Evolutionary conservation across 148 eudicot species (phyloP).

Genomic region (Polygonum maritimum): DNA sequence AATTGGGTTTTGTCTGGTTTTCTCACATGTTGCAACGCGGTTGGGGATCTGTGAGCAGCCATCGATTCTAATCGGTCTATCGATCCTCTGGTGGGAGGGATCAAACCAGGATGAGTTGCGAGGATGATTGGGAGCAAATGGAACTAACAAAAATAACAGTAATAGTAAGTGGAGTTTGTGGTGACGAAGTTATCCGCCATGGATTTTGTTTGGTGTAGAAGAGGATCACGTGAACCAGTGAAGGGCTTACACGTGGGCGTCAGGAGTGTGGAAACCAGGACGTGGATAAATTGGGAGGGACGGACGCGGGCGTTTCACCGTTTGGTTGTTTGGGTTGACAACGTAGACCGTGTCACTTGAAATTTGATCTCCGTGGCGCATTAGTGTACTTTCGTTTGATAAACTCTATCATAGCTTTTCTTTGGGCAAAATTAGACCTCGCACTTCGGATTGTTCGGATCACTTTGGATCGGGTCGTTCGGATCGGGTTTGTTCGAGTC

Average conservation of each 20-base stretch:
- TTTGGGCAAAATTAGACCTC: no score
- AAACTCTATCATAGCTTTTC: no score
- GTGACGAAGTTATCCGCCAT: conserved; percentile 16
- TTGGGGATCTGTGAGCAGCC: conserved; percentile 18
- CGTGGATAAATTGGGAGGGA: conserved; percentile 1
- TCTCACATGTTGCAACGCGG: conserved; percentile 15
- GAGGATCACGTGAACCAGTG: conserved; percentile 24
- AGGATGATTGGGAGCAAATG: background rate
- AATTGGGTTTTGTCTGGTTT: conserved; percentile 17
- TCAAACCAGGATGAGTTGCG: no score
- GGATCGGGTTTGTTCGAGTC: no score
- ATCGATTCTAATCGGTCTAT: conserved; percentile 6
- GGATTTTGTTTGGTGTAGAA: conserved; percentile 10
- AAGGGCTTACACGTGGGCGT: conserved; percentile 20
- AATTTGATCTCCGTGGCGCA: no score
- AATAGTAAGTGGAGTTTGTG: background rate
- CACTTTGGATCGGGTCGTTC: no score
- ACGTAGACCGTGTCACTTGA: no score
- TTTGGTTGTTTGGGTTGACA: no score
- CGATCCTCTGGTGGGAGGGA: background rate
- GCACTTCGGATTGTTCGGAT: no score
- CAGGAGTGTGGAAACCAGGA: background rate
- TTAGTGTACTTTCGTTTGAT: no score
- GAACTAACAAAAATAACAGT: background rate
- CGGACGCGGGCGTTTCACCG: background rate